Conservation (phyloP, 305 asterid species). For the Petunia hybrid region DNA sequence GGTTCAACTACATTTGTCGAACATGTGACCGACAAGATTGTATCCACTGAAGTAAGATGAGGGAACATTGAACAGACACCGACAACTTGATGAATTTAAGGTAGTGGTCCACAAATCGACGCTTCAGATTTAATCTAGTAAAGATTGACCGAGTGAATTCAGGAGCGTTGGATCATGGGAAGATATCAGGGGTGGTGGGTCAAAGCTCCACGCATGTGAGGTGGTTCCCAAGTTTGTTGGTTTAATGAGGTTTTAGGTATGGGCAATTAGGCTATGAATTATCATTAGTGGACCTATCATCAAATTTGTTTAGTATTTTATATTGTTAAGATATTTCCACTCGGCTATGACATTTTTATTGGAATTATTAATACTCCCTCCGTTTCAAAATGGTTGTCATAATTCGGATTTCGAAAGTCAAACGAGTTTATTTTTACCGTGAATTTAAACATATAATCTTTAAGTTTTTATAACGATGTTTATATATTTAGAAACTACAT, state of each 20-base stretch:
- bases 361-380: no score
- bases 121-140: constrained; percentile 29
- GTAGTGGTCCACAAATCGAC: constrained; percentile 44
- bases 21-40: constrained; percentile 34
- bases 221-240: constrained; percentile 45
- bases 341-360: no score
- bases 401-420: no score
- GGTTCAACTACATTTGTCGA: constrained; percentile 45
- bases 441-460: no score
- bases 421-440: no score
- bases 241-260: constrained; percentile 10
- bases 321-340: no score
- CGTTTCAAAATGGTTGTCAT: no score
- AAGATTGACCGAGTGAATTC: neutral
- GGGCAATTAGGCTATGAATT: neutral
- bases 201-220: constrained; percentile 43
- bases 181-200: neutral
- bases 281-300: neutral
- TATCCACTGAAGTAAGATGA: constrained; percentile 30
- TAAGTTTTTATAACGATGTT: no score
- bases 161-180: constrained; percentile 28
- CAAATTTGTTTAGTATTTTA: neutral
- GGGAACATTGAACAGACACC: constrained; percentile 55
- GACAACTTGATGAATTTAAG: constrained; percentile 51
- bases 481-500: no score